phyloP scores from a whole-genome alignment of 1,284 basidiomycete genomes.

The Jaminaea rosea region DNA sequence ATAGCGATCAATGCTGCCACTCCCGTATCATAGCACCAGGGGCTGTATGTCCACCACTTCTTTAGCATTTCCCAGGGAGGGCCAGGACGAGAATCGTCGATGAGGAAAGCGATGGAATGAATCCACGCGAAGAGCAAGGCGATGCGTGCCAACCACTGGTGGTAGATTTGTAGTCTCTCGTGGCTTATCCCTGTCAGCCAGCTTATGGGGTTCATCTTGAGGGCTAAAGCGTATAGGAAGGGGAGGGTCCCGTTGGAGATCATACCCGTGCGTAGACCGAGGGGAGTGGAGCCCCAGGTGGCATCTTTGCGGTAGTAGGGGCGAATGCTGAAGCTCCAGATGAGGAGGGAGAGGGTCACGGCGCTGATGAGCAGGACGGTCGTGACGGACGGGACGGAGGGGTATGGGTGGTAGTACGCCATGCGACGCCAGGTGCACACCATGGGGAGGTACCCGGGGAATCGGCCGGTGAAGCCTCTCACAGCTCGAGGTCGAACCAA shows the following conservation, averaged over 20 bases:
- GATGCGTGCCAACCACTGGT: slow-evolving; percentile 35
- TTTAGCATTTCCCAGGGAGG: too few species aligned
- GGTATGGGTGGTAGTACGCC: background rate
- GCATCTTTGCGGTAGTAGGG: slow-evolving; percentile 28
- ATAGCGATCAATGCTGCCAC: background rate
- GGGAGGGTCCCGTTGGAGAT: slow-evolving; percentile 35
- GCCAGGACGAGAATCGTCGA: slow-evolving; percentile 22
- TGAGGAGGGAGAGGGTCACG: slow-evolving; percentile 5
- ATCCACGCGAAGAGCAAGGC: slow-evolving; percentile 34
- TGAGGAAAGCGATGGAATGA: slow-evolving; percentile 37
- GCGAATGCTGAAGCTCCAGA: slow-evolving; percentile 21
- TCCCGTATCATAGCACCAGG: slow-evolving; percentile 4
- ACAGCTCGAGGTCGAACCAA: background rate
- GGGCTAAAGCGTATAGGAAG: slow-evolving; percentile 26
- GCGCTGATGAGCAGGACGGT: slow-evolving; percentile 2
- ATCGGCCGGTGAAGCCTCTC: background rate
- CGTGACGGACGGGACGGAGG: background rate
- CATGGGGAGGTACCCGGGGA: background rate
- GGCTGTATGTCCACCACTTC: slow-evolving; percentile 17
- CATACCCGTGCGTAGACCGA: slow-evolving; percentile 34
- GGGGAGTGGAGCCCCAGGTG: slow-evolving; percentile 27
- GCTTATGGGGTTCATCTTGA: slow-evolving; percentile 40
- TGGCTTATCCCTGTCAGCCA: slow-evolving; percentile 32
- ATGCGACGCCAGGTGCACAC: background rate
- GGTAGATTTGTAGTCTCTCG: slow-evolving; percentile 33